Base-by-base conservation (phyloP, 2,329 filamentous ascomycete species). In the Gaeumannomyces sp. region DNA sequence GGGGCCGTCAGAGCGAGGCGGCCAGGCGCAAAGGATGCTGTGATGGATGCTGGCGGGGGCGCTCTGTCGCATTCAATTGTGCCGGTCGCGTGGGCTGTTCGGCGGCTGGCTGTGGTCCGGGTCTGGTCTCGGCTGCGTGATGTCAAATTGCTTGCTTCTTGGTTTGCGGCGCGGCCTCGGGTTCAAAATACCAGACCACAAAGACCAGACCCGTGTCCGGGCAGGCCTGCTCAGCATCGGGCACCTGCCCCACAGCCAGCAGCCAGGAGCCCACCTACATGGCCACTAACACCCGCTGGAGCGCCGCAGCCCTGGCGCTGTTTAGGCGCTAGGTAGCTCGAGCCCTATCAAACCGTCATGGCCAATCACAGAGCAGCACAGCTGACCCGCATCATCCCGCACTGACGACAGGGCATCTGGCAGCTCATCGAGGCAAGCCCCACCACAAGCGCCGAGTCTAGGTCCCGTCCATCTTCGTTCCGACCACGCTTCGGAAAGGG, bases 81-180 rank as follows among this genome's bases (percentile, higher is more conserved):
- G 45, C 45, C 6, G 5, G 45, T 22, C 45, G 45, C 45, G 45
- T 22, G 19, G 45, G 45, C 45, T 53, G 45, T 7, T 10, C 6
- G 45, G 45, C 45, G 22, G 22, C 45, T 53, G 45, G 45, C 45
- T 53, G 45, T 53, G 45, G 45, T 53, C 45, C 22, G 19, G 45
- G 3, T 53, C 45, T 53, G 45, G 19, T 7, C 7, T 53, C 22
- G 22, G 45, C 45, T 53, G 45, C 6, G 19, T 53, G 45, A 53
- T 53, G 45, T 53, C 45, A 53, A 53, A n/a, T n/a, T 53, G 45
- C 45, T 53, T 53, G 45, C 45, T 53, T 53, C 45, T 53, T 53
- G 45, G 22, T 53, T 11, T 53, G 45, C 45, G 45, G 45, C 45
- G 45, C 45, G 4, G 45, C 45, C 45, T 53, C 45, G 45, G 45